Conservation (phyloP, 1,284 basidiomycete genomes). For the Pascua guehoae region DNA sequence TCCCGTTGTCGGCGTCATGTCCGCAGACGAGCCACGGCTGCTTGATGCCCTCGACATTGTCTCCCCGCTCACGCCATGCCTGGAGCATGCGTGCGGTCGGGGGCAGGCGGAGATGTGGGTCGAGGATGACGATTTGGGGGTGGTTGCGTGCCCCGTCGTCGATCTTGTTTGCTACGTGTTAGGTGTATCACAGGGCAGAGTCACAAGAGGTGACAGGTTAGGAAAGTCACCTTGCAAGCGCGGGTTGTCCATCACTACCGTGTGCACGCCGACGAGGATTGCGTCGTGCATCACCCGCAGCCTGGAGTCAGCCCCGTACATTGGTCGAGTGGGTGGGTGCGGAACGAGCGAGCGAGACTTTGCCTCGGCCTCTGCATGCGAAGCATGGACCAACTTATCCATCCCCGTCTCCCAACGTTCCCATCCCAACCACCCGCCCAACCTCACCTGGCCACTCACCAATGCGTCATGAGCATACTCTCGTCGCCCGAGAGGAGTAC, state of each 20-base stretch:
- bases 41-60: constrained; percentile 51
- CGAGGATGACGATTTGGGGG: constrained; percentile 81
- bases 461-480: constrained; percentile 93
- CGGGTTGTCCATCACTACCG: constrained; percentile 86
- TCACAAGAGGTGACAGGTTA: background rate
- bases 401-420: background rate
- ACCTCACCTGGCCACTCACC: constrained; percentile 57
- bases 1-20: constrained; percentile 26
- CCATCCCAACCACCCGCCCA: background rate
- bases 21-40: constrained; percentile 71
- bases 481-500: constrained; percentile 78
- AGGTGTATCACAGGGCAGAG: too few relatives aligned
- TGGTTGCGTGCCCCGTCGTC: constrained; percentile 21
- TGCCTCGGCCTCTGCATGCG: too few relatives aligned
- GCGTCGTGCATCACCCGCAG: constrained; percentile 85
- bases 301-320: constrained; percentile 52
- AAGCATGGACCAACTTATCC: background rate
- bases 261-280: constrained; percentile 87
- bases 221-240: constrained; percentile 74
- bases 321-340: background rate
- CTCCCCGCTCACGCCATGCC: constrained; percentile 7
- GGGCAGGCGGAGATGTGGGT: constrained; percentile 66
- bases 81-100: constrained; percentile 67
- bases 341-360: background rate
- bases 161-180: too few relatives aligned